Evolutionary conservation across 179 eudicot genomes (phyloP).

Genomic region (Pouteria campechiana): DNA sequence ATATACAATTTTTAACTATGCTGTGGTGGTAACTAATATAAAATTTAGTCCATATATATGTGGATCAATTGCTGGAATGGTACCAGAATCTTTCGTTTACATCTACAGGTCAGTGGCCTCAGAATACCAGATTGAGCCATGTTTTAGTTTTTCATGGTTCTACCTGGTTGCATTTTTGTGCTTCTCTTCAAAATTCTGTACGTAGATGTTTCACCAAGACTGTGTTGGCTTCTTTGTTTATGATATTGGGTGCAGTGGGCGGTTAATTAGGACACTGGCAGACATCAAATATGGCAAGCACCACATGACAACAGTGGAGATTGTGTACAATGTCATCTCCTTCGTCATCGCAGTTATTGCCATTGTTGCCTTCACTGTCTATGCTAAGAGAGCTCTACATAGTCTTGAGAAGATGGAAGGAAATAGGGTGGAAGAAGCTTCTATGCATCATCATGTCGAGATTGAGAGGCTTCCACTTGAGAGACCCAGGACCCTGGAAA

Average conservation of each 20-base stretch:
- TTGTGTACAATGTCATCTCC: conserved; percentile 72
- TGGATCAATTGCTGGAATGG: conserved; percentile 93
- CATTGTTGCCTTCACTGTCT: conserved; percentile 59
- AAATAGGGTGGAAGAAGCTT: conserved; percentile 12
- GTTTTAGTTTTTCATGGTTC: background rate
- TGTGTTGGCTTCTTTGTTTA: background rate
- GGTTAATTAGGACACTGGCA: conserved; percentile 75
- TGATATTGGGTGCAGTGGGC: conserved; percentile 51
- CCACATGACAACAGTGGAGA: conserved; percentile 71
- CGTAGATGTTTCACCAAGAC: background rate
- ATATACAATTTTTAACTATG: conserved; percentile 89
- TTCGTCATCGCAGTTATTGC: conserved; percentile 54
- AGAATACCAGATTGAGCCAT: no score
- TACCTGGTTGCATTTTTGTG: background rate
- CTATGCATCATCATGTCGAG: conserved; percentile 23
- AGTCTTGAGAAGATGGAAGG: conserved; percentile 39
- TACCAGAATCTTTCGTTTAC: conserved; percentile 91
- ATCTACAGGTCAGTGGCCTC: conserved; percentile 60
- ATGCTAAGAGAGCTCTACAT: conserved; percentile 67
- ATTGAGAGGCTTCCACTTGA: conserved; percentile 54
- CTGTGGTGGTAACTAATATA: conserved; percentile 82
- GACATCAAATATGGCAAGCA: conserved; percentile 75
- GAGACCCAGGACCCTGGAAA: conserved; percentile 23
- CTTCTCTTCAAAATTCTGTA: background rate
- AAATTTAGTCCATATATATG: conserved; percentile 90